A percentile compares a stretch with the other conserved stretches of the same genome.
Conservation (phyloP, 768 basidiomycete genomes). For the Leccinum disarticulatum region DNA sequence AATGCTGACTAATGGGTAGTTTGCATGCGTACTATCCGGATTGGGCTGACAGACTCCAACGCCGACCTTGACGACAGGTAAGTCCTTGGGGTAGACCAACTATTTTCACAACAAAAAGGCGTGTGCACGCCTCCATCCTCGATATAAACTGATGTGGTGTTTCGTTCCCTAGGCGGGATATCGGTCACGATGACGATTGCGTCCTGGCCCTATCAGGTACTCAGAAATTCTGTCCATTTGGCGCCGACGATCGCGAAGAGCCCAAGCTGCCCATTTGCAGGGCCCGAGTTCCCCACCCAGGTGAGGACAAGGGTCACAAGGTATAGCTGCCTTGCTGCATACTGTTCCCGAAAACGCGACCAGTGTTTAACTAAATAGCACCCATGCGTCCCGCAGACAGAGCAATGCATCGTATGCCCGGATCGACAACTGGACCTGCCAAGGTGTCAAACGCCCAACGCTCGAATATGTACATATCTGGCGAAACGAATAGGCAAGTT, state of each 20-base stretch:
- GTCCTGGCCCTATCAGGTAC: not conserved
- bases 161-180: not conserved
- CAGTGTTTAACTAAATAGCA: not conserved
- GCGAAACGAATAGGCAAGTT: not conserved
- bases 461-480: not conserved
- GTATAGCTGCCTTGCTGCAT: not conserved
- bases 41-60: too few relatives aligned
- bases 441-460: not conserved
- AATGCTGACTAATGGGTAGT: too few relatives aligned
- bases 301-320: not conserved
- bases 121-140: not conserved
- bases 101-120: too few relatives aligned
- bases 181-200: not conserved
- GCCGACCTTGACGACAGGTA: too few relatives aligned
- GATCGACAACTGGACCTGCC: not conserved
- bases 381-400: not conserved
- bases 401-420: not conserved
- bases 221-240: not conserved
- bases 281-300: not conserved
- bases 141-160: not conserved
- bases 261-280: not conserved
- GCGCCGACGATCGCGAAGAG: not conserved
- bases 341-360: not conserved
- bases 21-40: too few relatives aligned
- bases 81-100: too few relatives aligned